These are phyloP conservation scores for Pisolithus marmoratus DNA, from an alignment of 768 basidiomycete genomes.

Conservation along the genomic window DNA sequence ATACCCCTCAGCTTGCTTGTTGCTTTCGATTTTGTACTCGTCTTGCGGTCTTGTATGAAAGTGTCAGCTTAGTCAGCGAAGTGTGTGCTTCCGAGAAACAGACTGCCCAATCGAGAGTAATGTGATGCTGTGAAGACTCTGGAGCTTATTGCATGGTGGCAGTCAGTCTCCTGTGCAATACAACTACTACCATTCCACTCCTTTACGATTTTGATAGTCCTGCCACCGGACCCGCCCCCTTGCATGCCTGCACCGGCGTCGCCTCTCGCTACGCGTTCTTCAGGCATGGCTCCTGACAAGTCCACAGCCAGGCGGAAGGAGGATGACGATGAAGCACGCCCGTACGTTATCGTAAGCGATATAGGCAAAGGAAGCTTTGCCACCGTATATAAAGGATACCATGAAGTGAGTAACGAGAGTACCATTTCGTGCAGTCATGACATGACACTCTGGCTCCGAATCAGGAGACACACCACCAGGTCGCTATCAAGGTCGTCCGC, in stretches of 20 bases:
- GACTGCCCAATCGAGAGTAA: constrained; percentile 18
- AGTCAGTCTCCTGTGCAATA: constrained; percentile 12
- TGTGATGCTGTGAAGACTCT: too few relatives aligned
- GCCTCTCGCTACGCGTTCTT: constrained; percentile 15
- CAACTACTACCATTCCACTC: constrained; percentile 5
- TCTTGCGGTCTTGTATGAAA: neutral
- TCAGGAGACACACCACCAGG: constrained; percentile 70
- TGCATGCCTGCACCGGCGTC: constrained; percentile 15
- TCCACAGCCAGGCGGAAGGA: constrained; percentile 19
- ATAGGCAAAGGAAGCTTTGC: constrained; percentile 94
- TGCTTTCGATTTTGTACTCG: neutral
- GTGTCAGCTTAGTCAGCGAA: constrained; percentile 15
- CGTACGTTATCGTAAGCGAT: constrained; percentile 70
- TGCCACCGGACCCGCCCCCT: constrained; percentile 6
- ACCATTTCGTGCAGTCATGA: neutral
- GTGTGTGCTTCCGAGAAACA: constrained; percentile 17
- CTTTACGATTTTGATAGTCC: constrained; percentile 6
- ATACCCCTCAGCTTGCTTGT: neutral
- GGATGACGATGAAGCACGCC: constrained; percentile 68
- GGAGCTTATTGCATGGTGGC: constrained; percentile 9
- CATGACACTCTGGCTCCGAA: neutral
- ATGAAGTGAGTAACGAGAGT: constrained; percentile 51
- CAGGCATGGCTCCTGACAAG: constrained; percentile 25
- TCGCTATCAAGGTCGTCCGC: constrained; percentile 94
- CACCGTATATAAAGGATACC: constrained; percentile 91